Evolutionary conservation across 805 yeast genomes (phyloP).

Genomic region (Wickerhamomyces bisporus): DNA sequence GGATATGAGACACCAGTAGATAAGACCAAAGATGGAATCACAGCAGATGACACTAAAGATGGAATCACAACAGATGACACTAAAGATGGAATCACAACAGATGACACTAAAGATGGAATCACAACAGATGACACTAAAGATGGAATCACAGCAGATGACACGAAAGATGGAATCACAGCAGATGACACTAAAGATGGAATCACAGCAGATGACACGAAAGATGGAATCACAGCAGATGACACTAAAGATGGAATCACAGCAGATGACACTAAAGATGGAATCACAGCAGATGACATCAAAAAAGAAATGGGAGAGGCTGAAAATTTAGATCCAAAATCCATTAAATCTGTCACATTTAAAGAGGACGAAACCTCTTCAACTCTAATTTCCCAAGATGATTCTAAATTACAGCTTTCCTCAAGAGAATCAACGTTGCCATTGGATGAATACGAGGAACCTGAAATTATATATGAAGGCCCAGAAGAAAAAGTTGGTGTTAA

Average conservation of each 20-base stretch:
- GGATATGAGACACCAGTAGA: too few relatives aligned
- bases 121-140: neutral
- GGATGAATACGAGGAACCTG: slow-evolving; percentile 12
- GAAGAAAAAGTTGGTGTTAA: slow-evolving; percentile 53
- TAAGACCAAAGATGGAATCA: slow-evolving; percentile 1
- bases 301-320: neutral
- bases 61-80: neutral
- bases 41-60: neutral
- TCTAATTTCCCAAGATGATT: neutral
- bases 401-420: slow-evolving; percentile 11
- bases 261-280: neutral
- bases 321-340: neutral
- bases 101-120: too few relatives aligned
- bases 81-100: neutral
- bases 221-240: too few relatives aligned
- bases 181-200: slow-evolving; percentile 3
- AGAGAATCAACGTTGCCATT: slow-evolving; percentile 4
- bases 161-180: too few relatives aligned
- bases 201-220: neutral
- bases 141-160: neutral
- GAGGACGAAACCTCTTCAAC: slow-evolving; percentile 8
- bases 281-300: neutral
- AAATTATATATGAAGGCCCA: slow-evolving; percentile 58
- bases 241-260: neutral
- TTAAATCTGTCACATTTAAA: slow-evolving; percentile 17